Evolutionary conservation across 2,329 filamentous ascomycete genomes (phyloP), one percentile per base, ranked within the genome.

Genomic region (Tolypocladium capitatum): DNA sequence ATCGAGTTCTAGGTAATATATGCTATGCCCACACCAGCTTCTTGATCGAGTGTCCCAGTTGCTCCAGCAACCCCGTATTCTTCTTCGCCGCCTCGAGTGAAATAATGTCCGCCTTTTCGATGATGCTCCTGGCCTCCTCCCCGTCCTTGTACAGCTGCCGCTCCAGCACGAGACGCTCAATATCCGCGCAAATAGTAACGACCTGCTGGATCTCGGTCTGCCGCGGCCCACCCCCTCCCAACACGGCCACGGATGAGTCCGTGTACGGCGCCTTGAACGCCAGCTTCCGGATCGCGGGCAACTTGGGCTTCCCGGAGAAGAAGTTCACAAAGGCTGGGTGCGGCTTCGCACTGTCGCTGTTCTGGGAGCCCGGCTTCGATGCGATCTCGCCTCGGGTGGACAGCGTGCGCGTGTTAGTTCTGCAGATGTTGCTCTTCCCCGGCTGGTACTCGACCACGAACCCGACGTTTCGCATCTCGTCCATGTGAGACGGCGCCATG

Each of bases 11-110:
- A 42, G 2, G 38, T 4, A 41, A 5, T 4, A 42, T 18, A 9
- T 5, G 18, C 35, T 58, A 75, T 43, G 76, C 77, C 92, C 92
- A 97, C 13, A 98, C 89, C 62, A 97, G 68, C 71, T 87, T 94
- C 77, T 95, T 96, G 58, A 97, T 74, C 50, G 84, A 85, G 70
- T 97, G 89, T 2, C 89, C 87, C 59, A 94, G 67, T 62, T 91
- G 83, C 66, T 96, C 91, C 46, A 97, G 64, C 56, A 94, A 73
- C 0, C 89, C 86, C 0, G 91, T 96, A 51, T 83, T 89, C 70
- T 78, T 85, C 74, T 80, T 91, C 48, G 92, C 92, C 60, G 96
- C 89, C 2, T 80, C 80, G 46, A 94, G 63, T 24, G 82, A 86
- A 46, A 98, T 87, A 46, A 98, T 86, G 57, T 91, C 84, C 0